Base-by-base conservation (phyloP, 768 basidiomycete genomes). In the Sporobolomyces phaffii region DNA sequence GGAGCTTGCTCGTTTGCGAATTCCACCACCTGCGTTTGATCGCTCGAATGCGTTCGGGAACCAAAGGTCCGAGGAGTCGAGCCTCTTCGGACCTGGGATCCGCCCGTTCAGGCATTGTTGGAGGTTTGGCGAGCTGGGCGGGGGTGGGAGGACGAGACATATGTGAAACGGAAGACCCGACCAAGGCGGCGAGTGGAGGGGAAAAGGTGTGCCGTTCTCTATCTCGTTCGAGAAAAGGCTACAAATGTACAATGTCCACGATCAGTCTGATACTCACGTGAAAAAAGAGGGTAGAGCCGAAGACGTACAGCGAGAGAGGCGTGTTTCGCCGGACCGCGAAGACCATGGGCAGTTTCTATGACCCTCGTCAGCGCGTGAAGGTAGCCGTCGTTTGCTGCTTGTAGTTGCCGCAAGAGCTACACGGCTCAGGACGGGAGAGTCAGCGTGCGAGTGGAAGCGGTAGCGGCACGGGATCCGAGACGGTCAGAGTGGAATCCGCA, bases 341-440 rank as follows among this genome's bases (percentile, higher is more conserved):
- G 9, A 5, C 61, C 69, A 38, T 63, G 60, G 3, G 62, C 64
- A 4, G 65, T 71, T 38, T 71, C 69, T n/a, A 45, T 28, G 2
- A 60, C 65, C 0, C 69, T 40, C 0, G 34, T 56, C 2, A 71
- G 40, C 0, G 69, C 44, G 31, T 71, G 69, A 1, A 57, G 22
- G 52, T 67, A 71, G 24, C 69, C 69, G 26, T 71, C 69, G 50
- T 71, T 71, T 2, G 62, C 69, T 1, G 69, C 69, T 58, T 71
- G 69, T 2, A 71, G 59, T 0, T 72, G 62, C 0, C 65, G 52
- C 2, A 68, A 48, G 3, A 72, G 58, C 65, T 72, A n/a, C n/a
- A n/a, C n/a, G n/a, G 69, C 17, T 7, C 1, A 8, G 9, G 40
- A 17, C 11, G 45, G 28, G 29, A 33, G n/a, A 22, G 38, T 41